Base-by-base conservation (phyloP, 1,284 basidiomycete species). In the Caloboletus firmus region DNA sequence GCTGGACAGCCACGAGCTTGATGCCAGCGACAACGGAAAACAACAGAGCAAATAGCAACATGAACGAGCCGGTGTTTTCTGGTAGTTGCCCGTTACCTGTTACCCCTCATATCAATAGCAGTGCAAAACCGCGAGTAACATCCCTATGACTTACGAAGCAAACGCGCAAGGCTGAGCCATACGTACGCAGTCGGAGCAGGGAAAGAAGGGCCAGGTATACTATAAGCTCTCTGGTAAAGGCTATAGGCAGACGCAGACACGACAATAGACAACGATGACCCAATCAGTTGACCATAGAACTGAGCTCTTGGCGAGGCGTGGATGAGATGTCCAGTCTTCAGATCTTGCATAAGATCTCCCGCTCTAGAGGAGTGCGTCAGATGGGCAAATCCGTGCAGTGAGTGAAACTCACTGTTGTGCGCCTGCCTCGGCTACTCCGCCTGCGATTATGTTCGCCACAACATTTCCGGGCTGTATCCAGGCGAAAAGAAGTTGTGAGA, bases 321-420 rank as follows among this genome's bases (percentile, higher is more conserved):
- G 49, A 95, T 81, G 20, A 98, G 79, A 67, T 95, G 89, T 0
- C 96, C 96, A 1, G 95, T 98, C 76, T 98, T 98, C 61, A 98
- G 79, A 71, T 98, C 96, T 76, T 98, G 95, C 95, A 98, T 98
- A 18, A 98, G 83, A 70, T 98, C 95, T 17, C 95, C 96, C 9
- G 95, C 94, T 70, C 91, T 93, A 61, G 17, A 45, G 41, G 18
- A 48, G 32, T 32, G 37, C 32, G 45, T 58, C 44, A 52, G 17
- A 47, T 5, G 17, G 11, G 26, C 7, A 37, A 18, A 22, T 30
- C 36, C 34, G 4, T 9, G 47, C 1, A 37, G 10, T 44, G 32
- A n/a, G 45, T 28, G 32, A 39, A 36, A 75, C 86, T 62, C 66
- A 92, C 85, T 97, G 94, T 74, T 92, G 91, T 24, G 95, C 95